Base-by-base conservation (phyloP, 495 filamentous ascomycete genomes). In the Niebla homalea region DNA sequence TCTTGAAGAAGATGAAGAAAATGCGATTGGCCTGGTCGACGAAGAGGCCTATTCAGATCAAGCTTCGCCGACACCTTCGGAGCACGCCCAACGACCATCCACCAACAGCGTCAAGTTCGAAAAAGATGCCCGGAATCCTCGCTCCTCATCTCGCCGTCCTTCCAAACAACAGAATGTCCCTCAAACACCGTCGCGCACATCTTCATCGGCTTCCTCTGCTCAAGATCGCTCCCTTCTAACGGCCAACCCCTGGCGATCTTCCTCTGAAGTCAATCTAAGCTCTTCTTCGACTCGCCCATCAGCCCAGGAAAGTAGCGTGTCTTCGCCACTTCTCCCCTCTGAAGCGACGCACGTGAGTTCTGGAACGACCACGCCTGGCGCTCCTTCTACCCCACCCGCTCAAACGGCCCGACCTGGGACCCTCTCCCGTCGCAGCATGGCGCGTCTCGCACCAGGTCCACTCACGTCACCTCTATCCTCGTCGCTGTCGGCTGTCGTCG, bases 401-500 rank as follows among this genome's bases (percentile, higher is more conserved):
- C 5, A 48, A 58, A 23, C 42, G 58, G 22, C 55, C 43, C 43
- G 29, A 32, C 29, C 29, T 32, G 29, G 29, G 8, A 25, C 43
- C 46, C 37, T 60, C 22, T 43, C 57, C 20, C 35, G 51, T 43
- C 21, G 37, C 42, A 35, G 63, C 49, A 54, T 61, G 39, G 40
- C 63, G 38, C 64, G 66, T 20, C 67, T 75, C 48, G 71, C 67
- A 0, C 77, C 74, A 15, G 70, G 67, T 18, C 71, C 70, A 5
- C 58, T 74, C 23, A 63, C 72, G 19, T 68, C 70, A 3, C 71
- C 77, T 5, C 62, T 81, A 0, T 79, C 77, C 0, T 70, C 70
- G 14, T 61, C 74, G 18, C 70, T 81, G 48, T 77, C 68, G 59
- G 78, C 72, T 2, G 71, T 81, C 2, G 76, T 81, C 5, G 80